Conservation (phyloP, 169 alveolate genomes). For the Plasmodium ovale region DNA sequence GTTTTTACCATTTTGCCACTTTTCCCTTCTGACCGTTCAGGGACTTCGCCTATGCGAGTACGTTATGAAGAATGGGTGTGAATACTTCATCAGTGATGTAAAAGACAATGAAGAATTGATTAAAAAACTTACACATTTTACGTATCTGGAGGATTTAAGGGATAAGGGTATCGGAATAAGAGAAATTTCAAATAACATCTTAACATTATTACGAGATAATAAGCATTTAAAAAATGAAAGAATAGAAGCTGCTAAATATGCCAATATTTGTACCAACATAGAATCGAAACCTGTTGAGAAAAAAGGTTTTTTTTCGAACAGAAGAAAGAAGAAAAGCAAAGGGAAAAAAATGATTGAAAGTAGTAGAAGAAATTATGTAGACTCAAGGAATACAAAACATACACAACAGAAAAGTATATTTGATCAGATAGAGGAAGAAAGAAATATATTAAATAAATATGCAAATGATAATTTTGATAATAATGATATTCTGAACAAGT, state of each 20-base stretch:
- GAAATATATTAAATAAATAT: slow-evolving; percentile 29
- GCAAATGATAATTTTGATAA: slow-evolving; percentile 13
- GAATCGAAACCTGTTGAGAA: slow-evolving; percentile 63
- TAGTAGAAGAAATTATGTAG: slow-evolving; percentile 31
- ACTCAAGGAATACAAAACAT: slow-evolving; percentile 15
- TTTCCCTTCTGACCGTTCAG: not conserved
- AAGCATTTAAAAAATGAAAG: slow-evolving; percentile 67
- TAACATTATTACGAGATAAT: slow-evolving; percentile 39
- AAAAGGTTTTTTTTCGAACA: slow-evolving; percentile 59
- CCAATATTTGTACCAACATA: slow-evolving; percentile 54
- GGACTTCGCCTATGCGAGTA: slow-evolving; percentile 59
- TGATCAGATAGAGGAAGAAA: slow-evolving; percentile 68
- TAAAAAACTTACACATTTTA: slow-evolving; percentile 63
- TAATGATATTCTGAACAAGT: not conserved
- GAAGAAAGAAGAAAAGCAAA: slow-evolving; percentile 28
- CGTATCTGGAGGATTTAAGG: slow-evolving; percentile 50
- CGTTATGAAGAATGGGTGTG: slow-evolving; percentile 73
- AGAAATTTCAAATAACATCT: slow-evolving; percentile 66
- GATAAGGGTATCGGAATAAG: slow-evolving; percentile 66
- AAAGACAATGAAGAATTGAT: slow-evolving; percentile 63
- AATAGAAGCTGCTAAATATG: slow-evolving; percentile 76
- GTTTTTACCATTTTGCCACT: not conserved
- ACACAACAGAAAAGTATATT: slow-evolving; percentile 11
- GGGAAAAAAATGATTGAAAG: slow-evolving; percentile 12
- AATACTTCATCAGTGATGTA: slow-evolving; percentile 70